Conservation (phyloP, 2,329 filamentous ascomycete species). For the Neurospora sp. region DNA sequence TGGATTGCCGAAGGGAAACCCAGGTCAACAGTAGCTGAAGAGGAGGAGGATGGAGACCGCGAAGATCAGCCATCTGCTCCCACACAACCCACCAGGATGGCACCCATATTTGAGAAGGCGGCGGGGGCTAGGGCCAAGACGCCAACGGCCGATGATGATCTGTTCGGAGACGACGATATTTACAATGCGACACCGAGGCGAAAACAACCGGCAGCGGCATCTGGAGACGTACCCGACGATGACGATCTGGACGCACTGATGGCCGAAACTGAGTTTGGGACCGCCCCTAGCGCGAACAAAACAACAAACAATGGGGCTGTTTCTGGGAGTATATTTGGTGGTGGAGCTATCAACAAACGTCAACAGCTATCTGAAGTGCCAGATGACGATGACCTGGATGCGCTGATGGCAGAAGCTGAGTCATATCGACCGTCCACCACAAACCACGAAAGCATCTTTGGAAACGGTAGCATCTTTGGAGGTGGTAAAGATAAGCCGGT, state of each 20-base stretch:
- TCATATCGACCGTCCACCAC: conserved; percentile 12
- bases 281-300: conserved; percentile 10
- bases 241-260: conserved; percentile 43
- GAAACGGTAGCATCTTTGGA: conserved; percentile 11
- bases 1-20: conserved; percentile 76
- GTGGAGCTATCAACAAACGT: conserved; percentile 7
- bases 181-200: conserved; percentile 43
- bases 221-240: conserved; percentile 29
- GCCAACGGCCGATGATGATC: conserved; percentile 25
- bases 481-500: conserved; percentile 5
- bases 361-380: conserved; percentile 8
- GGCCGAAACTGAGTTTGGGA: conserved; percentile 34
- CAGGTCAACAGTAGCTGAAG: conserved; percentile 24
- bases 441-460: neutral
- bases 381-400: conserved; percentile 27
- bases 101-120: conserved; percentile 28
- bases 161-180: conserved; percentile 41
- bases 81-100: conserved; percentile 24
- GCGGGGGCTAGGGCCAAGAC: conserved; percentile 19
- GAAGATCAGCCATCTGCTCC: conserved; percentile 12
- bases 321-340: conserved; percentile 12
- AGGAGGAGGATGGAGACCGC: conserved; percentile 24
- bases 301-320: neutral
- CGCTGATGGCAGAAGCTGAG: conserved; percentile 25
- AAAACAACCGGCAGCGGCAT: neutral